Conservation (phyloP, 192 early-diverging fungal genomes). For the Coemansia sp. region DNA sequence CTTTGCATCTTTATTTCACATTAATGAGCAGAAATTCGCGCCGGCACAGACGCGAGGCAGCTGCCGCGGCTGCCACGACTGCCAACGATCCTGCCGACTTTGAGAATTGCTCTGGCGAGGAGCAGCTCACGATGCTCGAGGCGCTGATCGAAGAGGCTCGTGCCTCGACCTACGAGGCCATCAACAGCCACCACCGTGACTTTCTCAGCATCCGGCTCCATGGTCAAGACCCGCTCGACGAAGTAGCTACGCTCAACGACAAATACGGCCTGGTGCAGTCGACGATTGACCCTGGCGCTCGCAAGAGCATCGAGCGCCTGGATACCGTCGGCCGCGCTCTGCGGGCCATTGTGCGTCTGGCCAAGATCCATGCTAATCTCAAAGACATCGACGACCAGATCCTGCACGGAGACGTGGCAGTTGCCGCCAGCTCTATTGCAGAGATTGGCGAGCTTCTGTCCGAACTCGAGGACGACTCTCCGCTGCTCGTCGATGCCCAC, state of each 20-base stretch:
- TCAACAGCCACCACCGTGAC: constrained; percentile 41
- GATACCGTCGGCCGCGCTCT: constrained; percentile 22
- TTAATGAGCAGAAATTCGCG: constrained; percentile 21
- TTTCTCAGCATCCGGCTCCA: constrained; percentile 27
- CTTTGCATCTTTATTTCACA: neutral
- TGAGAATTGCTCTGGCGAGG: constrained; percentile 11
- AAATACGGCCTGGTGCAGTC: constrained; percentile 30
- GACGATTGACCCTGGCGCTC: neutral
- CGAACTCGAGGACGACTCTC: constrained; percentile 20
- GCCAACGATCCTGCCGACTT: constrained; percentile 12
- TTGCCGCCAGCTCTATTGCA: constrained; percentile 37
- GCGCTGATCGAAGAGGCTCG: constrained; percentile 23
- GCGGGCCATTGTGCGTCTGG: constrained; percentile 24
- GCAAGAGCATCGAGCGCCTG: constrained; percentile 8
- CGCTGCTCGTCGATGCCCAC: neutral
- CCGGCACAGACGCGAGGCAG: constrained; percentile 12
- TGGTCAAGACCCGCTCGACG: constrained; percentile 45
- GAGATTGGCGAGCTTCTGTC: constrained; percentile 28
- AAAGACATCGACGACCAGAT: constrained; percentile 46
- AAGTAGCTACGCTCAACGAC: constrained; percentile 46
- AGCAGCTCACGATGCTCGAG: constrained; percentile 24
- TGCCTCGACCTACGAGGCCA: constrained; percentile 34
- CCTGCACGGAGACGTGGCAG: constrained; percentile 37
- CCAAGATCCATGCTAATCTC: constrained; percentile 42
- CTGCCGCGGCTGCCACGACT: neutral